These are phyloP conservation scores for Pilatotrama ljubarskyi DNA, from an alignment of 768 basidiomycete species.

Conservation along the genomic window DNA sequence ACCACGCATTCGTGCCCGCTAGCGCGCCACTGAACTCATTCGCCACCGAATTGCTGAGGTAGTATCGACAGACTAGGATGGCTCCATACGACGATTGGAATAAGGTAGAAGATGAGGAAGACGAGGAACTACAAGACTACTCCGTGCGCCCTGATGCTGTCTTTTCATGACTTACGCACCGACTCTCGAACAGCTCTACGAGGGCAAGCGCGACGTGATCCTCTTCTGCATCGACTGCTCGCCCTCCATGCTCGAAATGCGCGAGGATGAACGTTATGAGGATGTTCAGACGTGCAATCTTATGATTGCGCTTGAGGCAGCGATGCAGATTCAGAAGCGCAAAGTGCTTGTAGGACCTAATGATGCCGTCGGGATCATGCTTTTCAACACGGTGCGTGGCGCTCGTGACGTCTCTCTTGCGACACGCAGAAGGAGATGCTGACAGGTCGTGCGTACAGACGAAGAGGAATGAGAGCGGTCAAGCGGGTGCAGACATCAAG, in stretches of 20 bases:
- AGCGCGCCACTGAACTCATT: background rate
- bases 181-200: constrained; percentile 51
- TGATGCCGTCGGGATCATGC: constrained; percentile 85
- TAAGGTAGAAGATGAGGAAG: constrained; percentile 75
- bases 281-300: constrained; percentile 73
- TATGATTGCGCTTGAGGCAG: constrained; percentile 76
- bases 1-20: background rate
- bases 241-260: constrained; percentile 77
- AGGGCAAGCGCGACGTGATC: constrained; percentile 81
- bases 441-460: constrained; percentile 20
- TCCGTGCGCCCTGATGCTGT: constrained; percentile 51
- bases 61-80: constrained; percentile 44
- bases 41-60: background rate
- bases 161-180: background rate
- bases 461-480: constrained; percentile 40
- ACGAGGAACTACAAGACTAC: constrained; percentile 74
- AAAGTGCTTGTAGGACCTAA: constrained; percentile 89
- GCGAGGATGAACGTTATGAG: constrained; percentile 65
- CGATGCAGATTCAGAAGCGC: constrained; percentile 83
- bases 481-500: constrained; percentile 60
- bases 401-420: background rate
- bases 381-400: constrained; percentile 86
- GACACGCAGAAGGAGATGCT: background rate
- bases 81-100: constrained; percentile 81
- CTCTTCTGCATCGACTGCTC: constrained; percentile 97